Conservation (phyloP, 257 asterid species). For the Fraxinus quadrangulata region DNA sequence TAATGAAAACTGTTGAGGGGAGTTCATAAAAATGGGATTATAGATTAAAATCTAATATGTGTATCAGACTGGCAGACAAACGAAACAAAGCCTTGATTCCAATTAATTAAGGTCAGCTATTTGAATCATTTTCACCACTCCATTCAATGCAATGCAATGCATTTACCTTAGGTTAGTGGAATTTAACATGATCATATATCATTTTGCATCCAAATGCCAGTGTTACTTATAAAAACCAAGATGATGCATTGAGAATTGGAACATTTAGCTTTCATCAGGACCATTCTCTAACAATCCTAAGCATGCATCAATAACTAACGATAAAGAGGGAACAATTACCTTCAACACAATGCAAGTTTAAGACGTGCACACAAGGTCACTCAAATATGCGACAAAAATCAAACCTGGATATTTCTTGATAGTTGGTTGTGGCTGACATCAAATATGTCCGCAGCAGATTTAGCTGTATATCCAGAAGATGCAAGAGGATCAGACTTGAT, state of each 20-base stretch:
- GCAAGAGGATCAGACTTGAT: conserved; percentile 33
- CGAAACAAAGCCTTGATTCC: too few species aligned
- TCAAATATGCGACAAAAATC: conserved; percentile 1
- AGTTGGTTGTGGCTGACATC: conserved; percentile 30
- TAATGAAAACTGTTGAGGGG: not conserved
- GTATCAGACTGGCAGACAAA: too few species aligned
- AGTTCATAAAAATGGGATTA: conserved; percentile 8
- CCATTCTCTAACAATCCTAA: not conserved
- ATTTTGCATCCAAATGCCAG: conserved; percentile 4
- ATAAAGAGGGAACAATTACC: not conserved
- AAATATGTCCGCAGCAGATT: conserved; percentile 26
- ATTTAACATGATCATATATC: not conserved
- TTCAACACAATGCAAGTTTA: conserved; percentile 16
- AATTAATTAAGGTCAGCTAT: too few species aligned
- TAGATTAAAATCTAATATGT: not conserved
- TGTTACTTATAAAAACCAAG: not conserved
- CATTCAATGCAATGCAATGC: too few species aligned
- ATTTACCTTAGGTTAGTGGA: not conserved
- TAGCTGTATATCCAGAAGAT: conserved; percentile 37
- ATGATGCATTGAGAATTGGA: not conserved
- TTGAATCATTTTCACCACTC: too few species aligned
- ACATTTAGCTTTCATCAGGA: not conserved
- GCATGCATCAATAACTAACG: not conserved
- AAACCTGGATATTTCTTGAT: conserved; percentile 36
- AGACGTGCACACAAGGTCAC: conserved; percentile 6